These are phyloP conservation scores for Coniferiporia weirii DNA, from an alignment of 1,284 basidiomycete species.

Conservation along the genomic window DNA sequence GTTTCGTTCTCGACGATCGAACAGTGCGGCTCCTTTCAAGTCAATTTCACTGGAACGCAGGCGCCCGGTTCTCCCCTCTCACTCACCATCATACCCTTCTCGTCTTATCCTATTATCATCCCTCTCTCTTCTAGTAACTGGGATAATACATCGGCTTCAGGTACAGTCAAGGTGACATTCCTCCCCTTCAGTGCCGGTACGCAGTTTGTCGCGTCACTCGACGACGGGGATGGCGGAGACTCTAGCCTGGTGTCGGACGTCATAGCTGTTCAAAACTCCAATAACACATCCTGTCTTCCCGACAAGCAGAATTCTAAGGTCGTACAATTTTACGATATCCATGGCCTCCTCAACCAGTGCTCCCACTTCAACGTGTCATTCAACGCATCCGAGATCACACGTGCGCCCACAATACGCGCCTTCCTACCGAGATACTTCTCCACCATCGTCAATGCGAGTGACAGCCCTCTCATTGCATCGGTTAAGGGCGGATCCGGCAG, in stretches of 20 bases:
- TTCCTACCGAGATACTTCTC: slow-evolving; percentile 41
- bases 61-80: slow-evolving; percentile 37
- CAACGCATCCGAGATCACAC: slow-evolving; percentile 30
- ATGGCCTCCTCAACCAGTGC: slow-evolving; percentile 41
- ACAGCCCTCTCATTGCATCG: slow-evolving; percentile 17
- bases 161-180: slow-evolving; percentile 42
- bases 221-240: slow-evolving; percentile 37
- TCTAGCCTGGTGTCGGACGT: slow-evolving; percentile 45
- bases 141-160: slow-evolving; percentile 35
- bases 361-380: slow-evolving; percentile 43
- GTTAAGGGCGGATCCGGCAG: neutral
- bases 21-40: slow-evolving; percentile 49
- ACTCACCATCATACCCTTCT: slow-evolving; percentile 51
- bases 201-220: slow-evolving; percentile 50
- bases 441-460: slow-evolving; percentile 34
- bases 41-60: slow-evolving; percentile 34
- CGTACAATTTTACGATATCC: slow-evolving; percentile 10
- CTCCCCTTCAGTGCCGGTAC: slow-evolving; percentile 47
- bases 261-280: slow-evolving; percentile 38
- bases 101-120: slow-evolving; percentile 44
- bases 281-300: slow-evolving; percentile 40
- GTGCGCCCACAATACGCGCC: slow-evolving; percentile 38
- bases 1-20: slow-evolving; percentile 46
- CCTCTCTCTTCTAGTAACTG: slow-evolving; percentile 35
- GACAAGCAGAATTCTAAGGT: slow-evolving; percentile 13